Evolutionary conservation across 345 rosid genomes (phyloP), one percentile per base, ranked within the genome.

Genomic region (Populus alba): DNA sequence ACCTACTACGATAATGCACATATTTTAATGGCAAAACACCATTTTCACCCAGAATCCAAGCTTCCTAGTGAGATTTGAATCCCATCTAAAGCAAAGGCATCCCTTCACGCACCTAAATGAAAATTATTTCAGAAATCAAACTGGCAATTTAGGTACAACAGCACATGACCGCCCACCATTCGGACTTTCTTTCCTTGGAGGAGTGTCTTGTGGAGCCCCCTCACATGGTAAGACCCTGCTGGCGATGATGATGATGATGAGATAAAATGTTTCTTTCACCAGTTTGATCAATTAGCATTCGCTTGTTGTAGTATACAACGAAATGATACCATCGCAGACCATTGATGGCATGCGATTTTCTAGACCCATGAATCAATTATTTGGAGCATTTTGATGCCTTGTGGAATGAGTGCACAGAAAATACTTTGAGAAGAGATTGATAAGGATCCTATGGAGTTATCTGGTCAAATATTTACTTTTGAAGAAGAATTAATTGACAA

Each of bases 81-180:
- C 69, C 39, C n/a, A 37, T 39, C 51, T 38, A 70, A 75, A 70
- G 65, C 68, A 43, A 23, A 41, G 49, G 18, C 8, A 18, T 0
- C 11, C 22, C 62, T 9, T 53, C 23, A 1, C 6, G 11, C 59
- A 53, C 59, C 59, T 53, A 53, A 53, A 4, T 72, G 23, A 31
- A 72, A 8, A 20, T 22, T 57, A 61, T 71, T 71, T 76, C 51
- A 82, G 75, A 79, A 70, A 74, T 76, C 72, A 77, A 38, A 72
- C 43, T 15, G 80, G 67, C 66, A 68, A 57, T 81, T 82, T 83
- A 84, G 89, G 89, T 85, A 74, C 83, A 84, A 71, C 77, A 78
- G 80, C 84, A 74, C 18, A 74, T 82, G 85, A 84, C 86, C 35
- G 25, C 71, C 79, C 62, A 80, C 87, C 84, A 67, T 43, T 74